phyloP scores from a whole-genome alignment of 1,284 basidiomycete genomes.

The Megacollybia platyphylla region DNA sequence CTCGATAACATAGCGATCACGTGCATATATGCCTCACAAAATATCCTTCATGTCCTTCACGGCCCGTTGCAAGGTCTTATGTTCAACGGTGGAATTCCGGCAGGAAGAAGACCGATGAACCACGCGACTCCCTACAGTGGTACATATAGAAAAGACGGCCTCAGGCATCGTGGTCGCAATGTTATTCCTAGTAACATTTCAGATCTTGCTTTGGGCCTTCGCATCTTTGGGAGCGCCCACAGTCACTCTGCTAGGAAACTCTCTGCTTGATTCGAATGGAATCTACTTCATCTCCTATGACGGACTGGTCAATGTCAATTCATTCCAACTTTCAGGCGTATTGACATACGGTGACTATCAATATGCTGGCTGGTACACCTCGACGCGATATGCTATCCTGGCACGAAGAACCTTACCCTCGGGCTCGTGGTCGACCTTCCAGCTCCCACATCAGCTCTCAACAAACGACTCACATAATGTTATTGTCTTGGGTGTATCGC shows the following conservation, averaged over 20 bases:
- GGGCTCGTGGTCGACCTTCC: constrained; percentile 23
- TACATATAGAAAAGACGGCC: too few species aligned
- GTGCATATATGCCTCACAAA: too few species aligned
- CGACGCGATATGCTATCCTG: constrained; percentile 19
- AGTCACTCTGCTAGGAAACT: constrained; percentile 22
- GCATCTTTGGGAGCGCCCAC: constrained; percentile 17
- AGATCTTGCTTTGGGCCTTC: not conserved
- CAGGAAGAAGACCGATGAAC: too few species aligned
- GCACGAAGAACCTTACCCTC: constrained; percentile 23
- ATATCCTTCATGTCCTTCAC: too few species aligned
- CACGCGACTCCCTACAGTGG: too few species aligned
- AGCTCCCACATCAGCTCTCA: constrained; percentile 23
- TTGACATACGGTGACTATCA: constrained; percentile 23
- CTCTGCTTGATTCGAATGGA: constrained; percentile 21
- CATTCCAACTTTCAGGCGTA: constrained; percentile 26
- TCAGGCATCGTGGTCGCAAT: not conserved
- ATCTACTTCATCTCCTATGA: constrained; percentile 30
- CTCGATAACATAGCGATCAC: too few species aligned
- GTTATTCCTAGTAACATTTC: not conserved
- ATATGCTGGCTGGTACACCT: constrained; percentile 29
- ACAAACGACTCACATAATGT: constrained; percentile 28
- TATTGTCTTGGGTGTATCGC: constrained; percentile 25
- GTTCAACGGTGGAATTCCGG: too few species aligned
- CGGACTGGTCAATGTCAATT: constrained; percentile 29
- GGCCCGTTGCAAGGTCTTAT: too few species aligned